Percentiles rank a stretch among this genome's conserved stretches.
Conservation (phyloP, 1,139 yeast species). For the Magnusiomyces sp. region DNA sequence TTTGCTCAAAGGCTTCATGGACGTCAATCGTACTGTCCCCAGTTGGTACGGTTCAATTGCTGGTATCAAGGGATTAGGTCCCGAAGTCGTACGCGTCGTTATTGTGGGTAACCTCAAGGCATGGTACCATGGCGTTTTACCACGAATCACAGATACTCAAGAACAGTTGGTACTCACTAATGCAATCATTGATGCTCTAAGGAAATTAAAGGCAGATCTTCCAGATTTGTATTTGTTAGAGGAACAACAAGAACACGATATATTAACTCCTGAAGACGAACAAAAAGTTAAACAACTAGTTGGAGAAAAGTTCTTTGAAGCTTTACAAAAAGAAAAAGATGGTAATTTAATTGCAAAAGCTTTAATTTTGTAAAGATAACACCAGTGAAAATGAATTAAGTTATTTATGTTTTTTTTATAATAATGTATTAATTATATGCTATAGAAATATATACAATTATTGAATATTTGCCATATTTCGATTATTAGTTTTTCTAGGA, state of each 20-base stretch:
- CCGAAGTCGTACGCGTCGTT: slow-evolving; percentile 79
- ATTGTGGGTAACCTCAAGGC: slow-evolving; percentile 75
- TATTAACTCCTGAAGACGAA: slow-evolving; percentile 18
- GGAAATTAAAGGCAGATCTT: slow-evolving; percentile 24
- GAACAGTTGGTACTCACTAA: slow-evolving; percentile 22
- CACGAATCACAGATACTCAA: slow-evolving; percentile 22
- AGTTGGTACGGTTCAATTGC: slow-evolving; percentile 88
- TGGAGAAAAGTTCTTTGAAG: slow-evolving; percentile 51
- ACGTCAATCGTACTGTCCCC: slow-evolving; percentile 68
- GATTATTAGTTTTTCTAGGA: too few species aligned
- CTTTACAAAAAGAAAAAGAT: slow-evolving; percentile 45
- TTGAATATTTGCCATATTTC: too few species aligned
- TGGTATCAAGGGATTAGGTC: slow-evolving; percentile 77
- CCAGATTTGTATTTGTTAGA: slow-evolving; percentile 14
- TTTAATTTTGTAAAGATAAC: slow-evolving; percentile 49
- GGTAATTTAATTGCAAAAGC: slow-evolving; percentile 54
- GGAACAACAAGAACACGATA: slow-evolving; percentile 15
- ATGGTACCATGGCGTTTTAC: slow-evolving; percentile 44
- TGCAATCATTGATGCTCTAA: slow-evolving; percentile 29
- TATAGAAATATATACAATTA: too few species aligned
- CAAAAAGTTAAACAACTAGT: slow-evolving; percentile 47
- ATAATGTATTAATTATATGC: too few species aligned
- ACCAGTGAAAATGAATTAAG: neutral
- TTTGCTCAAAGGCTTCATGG: slow-evolving; percentile 79
- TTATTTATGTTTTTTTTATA: neutral